Evolutionary conservation across 106 monocot species (phyloP).

Genomic region (Phalaenopsis aphrodite): DNA sequence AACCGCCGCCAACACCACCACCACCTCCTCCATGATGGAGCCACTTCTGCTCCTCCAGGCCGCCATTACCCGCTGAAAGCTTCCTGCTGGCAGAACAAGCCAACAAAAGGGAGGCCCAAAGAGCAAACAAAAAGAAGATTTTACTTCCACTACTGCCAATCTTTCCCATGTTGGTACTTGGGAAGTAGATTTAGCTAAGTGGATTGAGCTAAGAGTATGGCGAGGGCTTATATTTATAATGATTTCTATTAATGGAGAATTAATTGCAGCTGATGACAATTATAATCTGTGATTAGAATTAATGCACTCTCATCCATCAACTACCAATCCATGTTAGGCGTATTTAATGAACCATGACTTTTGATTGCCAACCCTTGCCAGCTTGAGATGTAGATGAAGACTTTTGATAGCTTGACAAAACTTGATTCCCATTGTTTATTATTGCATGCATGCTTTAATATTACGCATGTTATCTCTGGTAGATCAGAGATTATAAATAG

Average conservation of each 20-base stretch:
- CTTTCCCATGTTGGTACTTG: background rate
- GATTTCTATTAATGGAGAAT: no score
- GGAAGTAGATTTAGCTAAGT: background rate
- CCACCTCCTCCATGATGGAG: no score
- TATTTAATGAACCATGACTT: background rate
- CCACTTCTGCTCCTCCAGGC: no score
- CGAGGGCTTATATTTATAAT: background rate
- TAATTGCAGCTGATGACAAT: background rate
- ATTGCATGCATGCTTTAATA: background rate
- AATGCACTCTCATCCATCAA: constrained; percentile 3
- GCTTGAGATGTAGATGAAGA: background rate
- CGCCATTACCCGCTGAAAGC: background rate
- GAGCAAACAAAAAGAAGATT: background rate
- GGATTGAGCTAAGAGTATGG: background rate
- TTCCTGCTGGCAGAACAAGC: background rate
- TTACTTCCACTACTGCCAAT: background rate
- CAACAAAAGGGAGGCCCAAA: background rate
- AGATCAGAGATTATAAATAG: no score
- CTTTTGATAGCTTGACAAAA: background rate
- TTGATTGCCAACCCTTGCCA: background rate
- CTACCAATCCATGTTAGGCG: background rate
- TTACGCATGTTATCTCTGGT: no score
- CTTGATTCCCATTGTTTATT: background rate
- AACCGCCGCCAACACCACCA: no score
- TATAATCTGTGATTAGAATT: background rate